A percentile compares a stretch with the other conserved stretches of the same genome.
Conservation (phyloP, 2,329 filamentous ascomycete genomes). For the Rugonectria rugulosa region DNA sequence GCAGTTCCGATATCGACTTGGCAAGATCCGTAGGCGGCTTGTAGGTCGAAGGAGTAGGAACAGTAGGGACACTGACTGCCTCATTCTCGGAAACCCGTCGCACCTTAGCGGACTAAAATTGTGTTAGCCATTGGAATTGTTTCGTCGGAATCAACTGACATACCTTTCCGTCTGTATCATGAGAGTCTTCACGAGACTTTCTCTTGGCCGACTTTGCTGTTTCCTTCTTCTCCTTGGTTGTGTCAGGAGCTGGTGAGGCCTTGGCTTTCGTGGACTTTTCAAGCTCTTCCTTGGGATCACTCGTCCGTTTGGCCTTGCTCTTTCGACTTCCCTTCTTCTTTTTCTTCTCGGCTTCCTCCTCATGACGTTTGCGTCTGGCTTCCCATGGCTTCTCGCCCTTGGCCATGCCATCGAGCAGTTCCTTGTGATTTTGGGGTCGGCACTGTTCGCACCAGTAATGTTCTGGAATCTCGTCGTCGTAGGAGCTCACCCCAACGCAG, state of each 20-base stretch:
- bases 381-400: constrained; percentile 90
- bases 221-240: constrained; percentile 59
- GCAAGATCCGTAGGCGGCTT: constrained; percentile 61
- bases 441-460: constrained; percentile 95
- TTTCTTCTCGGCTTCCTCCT: constrained; percentile 67
- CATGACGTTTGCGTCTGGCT: constrained; percentile 67
- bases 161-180: constrained; percentile 61
- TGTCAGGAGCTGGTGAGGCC: constrained; percentile 50
- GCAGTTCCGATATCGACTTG: constrained; percentile 61
- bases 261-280: constrained; percentile 53
- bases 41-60: constrained; percentile 46
- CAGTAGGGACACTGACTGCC: constrained; percentile 41
- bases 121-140: constrained; percentile 16
- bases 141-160: constrained; percentile 16
- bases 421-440: constrained; percentile 81
- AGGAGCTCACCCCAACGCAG: constrained; percentile 86
- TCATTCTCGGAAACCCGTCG: constrained; percentile 64
- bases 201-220: constrained; percentile 59
- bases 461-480: constrained; percentile 78
- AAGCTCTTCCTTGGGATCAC: constrained; percentile 69
- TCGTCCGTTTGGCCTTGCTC: constrained; percentile 68
- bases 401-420: constrained; percentile 78
- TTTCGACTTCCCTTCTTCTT: constrained; percentile 68
- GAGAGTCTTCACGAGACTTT: constrained; percentile 65
- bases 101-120: constrained; percentile 50